phyloP scores from a whole-genome alignment of 2,329 filamentous ascomycete genomes.

The Arthrobotrys iridis region DNA sequence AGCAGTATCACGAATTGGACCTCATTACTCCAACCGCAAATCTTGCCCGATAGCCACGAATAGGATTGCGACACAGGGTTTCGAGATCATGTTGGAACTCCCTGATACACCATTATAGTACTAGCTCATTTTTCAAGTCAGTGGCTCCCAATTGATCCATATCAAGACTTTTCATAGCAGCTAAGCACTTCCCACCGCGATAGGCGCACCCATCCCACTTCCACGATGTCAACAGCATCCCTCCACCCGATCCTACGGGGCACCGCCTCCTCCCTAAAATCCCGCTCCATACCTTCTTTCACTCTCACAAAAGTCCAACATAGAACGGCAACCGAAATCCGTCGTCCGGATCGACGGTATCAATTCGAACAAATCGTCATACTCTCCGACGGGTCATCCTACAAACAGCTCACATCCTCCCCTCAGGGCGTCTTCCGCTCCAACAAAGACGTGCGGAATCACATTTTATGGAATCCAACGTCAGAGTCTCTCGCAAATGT shows the following conservation, averaged over 20 bases:
- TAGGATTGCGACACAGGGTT: neutral
- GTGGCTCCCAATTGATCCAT: slow-evolving; percentile 14
- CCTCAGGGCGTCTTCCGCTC: slow-evolving; percentile 71
- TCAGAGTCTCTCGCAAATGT: slow-evolving; percentile 83
- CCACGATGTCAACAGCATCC: slow-evolving; percentile 54
- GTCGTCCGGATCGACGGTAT: slow-evolving; percentile 90
- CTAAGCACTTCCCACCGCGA: neutral
- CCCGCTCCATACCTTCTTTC: slow-evolving; percentile 12
- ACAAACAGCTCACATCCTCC: slow-evolving; percentile 79
- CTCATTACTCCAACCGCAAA: slow-evolving; percentile 2
- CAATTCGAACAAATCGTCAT: slow-evolving; percentile 97
- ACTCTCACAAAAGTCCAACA: slow-evolving; percentile 73
- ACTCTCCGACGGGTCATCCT: slow-evolving; percentile 89
- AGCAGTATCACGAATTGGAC: slow-evolving; percentile 37
- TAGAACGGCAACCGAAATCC: slow-evolving; percentile 76
- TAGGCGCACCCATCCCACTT: neutral
- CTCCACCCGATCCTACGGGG: slow-evolving; percentile 55
- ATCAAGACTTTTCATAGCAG: neutral
- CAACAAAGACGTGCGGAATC: slow-evolving; percentile 87
- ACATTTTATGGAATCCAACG: slow-evolving; percentile 87
- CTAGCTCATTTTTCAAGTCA: neutral
- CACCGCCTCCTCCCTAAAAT: slow-evolving; percentile 14
- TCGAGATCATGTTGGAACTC: neutral
- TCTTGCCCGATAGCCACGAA: neutral
- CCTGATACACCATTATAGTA: neutral